Evolutionary conservation across 2,329 filamentous ascomycete species (phyloP), one percentile per base, ranked within the genome.

Genomic region (Pseudogymnoascus sp.): DNA sequence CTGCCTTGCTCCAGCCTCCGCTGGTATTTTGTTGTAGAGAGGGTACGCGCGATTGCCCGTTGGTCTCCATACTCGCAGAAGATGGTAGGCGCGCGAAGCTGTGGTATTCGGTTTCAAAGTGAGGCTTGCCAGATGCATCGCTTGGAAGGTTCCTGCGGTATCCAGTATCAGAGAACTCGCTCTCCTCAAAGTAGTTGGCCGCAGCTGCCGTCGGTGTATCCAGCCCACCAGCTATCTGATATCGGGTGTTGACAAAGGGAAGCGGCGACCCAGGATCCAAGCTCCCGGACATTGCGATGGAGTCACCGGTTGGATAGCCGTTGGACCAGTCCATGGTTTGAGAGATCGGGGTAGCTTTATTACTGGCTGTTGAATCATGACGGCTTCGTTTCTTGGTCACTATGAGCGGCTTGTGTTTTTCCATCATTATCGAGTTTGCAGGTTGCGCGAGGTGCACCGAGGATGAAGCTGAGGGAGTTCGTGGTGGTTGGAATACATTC

Each of bases 1-100:
- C 82, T 58, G 83, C 74, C 15, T 77, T 77, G 31, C 82, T 80
- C 86, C 85, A 88, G 37, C 79, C 76, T 12, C 74, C 73, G 0
- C 63, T 61, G 8, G 13, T 61, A 71, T 70, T 64, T 68, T 69
- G 66, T 12, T 64, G 39, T 18, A 59, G 29, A 61, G 62, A 64
- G 64, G 25, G 58, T 48, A 55, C 48, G 60, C 59, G 63, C 65
- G 64, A 61, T 27, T 66, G 61, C 4, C 67, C 68, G 64, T 70
- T 69, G 5, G 58, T 62, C 36, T 69, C 35, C 64, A 48, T 60
- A 13, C 29, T 48, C 4, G 39, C 59, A 8, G 59, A 33, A 13
- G 35, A 33, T 5, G 36, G 59, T 5, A 60, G 59, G 10, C 36
- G 59, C 7, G 59, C 36, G 33, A 60, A 60, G 36, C 39, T 42